Conservation (phyloP, 768 basidiomycete genomes). For the Naganishia friedmannii region DNA sequence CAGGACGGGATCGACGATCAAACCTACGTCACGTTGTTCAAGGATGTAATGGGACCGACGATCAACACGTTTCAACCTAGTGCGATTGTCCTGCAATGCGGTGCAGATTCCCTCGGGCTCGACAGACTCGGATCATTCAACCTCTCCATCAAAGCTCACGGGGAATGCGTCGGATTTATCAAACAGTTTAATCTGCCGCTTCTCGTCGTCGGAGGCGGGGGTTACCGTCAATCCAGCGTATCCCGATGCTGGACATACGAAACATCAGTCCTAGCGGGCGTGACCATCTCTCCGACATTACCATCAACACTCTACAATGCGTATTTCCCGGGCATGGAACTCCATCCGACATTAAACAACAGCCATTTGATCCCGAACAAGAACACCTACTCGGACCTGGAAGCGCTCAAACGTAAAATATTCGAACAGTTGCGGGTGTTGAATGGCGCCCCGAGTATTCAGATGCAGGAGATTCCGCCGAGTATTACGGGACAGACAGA, state of each 20-base stretch:
- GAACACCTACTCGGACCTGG: conserved; percentile 76
- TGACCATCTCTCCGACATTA: conserved; percentile 74
- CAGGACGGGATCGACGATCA: conserved; percentile 97
- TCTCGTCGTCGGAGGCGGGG: conserved; percentile 88
- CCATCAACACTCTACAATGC: conserved; percentile 85
- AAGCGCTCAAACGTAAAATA: conserved; percentile 80
- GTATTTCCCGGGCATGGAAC: conserved; percentile 67
- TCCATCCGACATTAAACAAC: conserved; percentile 80
- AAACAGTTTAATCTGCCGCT: conserved; percentile 86
- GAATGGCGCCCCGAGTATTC: conserved; percentile 92
- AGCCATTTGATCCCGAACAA: conserved; percentile 70
- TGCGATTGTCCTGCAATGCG: conserved; percentile 91
- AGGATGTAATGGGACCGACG: conserved; percentile 90
- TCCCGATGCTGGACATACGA: conserved; percentile 99
- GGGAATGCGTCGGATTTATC: conserved; percentile 96
- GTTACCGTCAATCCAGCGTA: conserved; percentile 95
- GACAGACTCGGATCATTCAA: conserved; percentile 97
- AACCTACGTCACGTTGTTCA: conserved; percentile 92
- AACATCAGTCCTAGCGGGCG: conserved; percentile 84
- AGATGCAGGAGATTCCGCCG: conserved; percentile 94
- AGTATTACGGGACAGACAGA: conserved; percentile 70
- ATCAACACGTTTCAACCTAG: conserved; percentile 83
- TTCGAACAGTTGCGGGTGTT: conserved; percentile 85
- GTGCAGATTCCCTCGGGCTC: conserved; percentile 91
- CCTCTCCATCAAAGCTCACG: conserved; percentile 92